Evolutionary conservation across 495 filamentous ascomycete genomes (phyloP).

Genomic region (Astrothelium macrocarpum): DNA sequence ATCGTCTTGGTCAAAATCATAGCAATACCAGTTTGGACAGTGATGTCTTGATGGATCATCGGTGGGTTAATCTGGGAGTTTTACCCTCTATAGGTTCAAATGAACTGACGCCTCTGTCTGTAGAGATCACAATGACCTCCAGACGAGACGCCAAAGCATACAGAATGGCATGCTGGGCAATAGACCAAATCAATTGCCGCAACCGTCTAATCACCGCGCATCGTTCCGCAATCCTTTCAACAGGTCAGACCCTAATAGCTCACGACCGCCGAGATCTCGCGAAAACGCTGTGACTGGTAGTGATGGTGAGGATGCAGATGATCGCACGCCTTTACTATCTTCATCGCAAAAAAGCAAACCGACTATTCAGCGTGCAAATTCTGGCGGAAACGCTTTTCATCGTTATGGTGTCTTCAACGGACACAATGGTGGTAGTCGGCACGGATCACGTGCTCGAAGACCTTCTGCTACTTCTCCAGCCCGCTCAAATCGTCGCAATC

Average conservation of each 20-base stretch:
- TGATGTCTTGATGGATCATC: conserved; percentile 33
- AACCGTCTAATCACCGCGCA: conserved; percentile 4
- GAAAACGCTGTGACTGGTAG: conserved; percentile 13
- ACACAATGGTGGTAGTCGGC: conserved; percentile 12
- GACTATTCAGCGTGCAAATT: conserved; percentile 11
- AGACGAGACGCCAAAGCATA: conserved; percentile 11
- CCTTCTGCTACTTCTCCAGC: conserved; percentile 11
- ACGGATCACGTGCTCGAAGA: conserved; percentile 9
- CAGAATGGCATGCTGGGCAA: not conserved
- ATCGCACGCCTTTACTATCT: conserved; percentile 28
- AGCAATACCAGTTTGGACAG: conserved; percentile 34
- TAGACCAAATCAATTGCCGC: not conserved
- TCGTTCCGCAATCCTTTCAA: conserved; percentile 1
- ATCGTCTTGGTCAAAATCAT: conserved; percentile 23
- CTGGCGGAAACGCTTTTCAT: conserved; percentile 1
- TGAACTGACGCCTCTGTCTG: conserved; percentile 7
- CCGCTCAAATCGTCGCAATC: conserved; percentile 12
- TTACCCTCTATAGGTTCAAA: conserved; percentile 13
- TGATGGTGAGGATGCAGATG: conserved; percentile 22
- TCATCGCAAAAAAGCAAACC: conserved; percentile 15
- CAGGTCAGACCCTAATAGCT: not conserved
- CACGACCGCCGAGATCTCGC: conserved; percentile 4
- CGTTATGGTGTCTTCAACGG: conserved; percentile 20
- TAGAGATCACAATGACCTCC: conserved; percentile 6
- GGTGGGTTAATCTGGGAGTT: conserved; percentile 7